Evolutionary conservation across 2,329 filamentous ascomycete species (phyloP), one percentile per base, ranked within the genome.

Genomic region (Colletotrichum tabaci): DNA sequence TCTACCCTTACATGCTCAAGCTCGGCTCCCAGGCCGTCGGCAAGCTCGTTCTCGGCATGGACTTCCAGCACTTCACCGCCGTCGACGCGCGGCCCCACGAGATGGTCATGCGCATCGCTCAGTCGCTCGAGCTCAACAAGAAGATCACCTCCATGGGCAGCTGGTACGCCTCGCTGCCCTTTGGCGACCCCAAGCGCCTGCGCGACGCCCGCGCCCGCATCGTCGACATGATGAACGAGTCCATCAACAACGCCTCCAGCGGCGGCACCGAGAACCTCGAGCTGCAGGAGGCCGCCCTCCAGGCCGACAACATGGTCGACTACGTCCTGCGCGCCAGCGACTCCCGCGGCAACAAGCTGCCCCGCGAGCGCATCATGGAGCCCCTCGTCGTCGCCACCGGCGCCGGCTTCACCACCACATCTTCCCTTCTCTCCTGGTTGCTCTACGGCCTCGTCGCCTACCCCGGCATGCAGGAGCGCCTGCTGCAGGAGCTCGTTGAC

Each of bases 321-420:
- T 91, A 89, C 66, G 80, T 85, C 8, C 77, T 85, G 2, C 86
- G 88, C 15, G 88, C 88, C 2, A 84, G 81, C 7, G 88, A 90
- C 71, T 84, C 77, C 74, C 85, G 87, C 55, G 89, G 89, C 46
- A 82, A 88, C 63, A 87, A 88, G 71, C 78, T 91, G 0, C 87
- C 88, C 0, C 78, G 81, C 46, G 78, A 82, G 4, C 74, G 84
- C n/a, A 77, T 86, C 40, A 72, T 80, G 42, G 75, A 77, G 68
- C 77, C 79, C 0, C 79, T 90, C 0, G 80, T 89, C 2, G 87
- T 90, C 3, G 84, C 84, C 8, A 87, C 85, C 0, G 89, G 82
- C 4, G 89, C 89, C 2, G 89, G 89, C 23, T 91, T 91, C 80
- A 89, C 87, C 1, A 91, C 89, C 0, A 91, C 87, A 0, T 87